Conservation (phyloP, 495 filamentous ascomycete genomes). For the Aspergillus coremiiformis region DNA sequence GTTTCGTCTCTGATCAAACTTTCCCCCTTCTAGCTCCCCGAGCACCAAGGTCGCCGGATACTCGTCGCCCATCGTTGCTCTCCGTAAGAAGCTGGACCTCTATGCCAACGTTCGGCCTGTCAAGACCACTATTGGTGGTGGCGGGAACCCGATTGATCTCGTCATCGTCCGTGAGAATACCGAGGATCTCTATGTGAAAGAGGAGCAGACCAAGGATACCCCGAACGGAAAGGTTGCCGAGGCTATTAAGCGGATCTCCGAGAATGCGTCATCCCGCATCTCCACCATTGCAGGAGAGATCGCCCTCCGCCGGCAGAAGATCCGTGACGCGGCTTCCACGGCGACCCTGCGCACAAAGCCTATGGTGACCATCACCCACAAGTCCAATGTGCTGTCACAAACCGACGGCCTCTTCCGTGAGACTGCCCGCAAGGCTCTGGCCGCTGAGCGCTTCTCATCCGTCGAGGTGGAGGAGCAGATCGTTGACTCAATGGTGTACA, state of each 20-base stretch:
- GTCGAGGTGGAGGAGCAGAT: constrained; percentile 92
- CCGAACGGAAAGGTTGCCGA: constrained; percentile 79
- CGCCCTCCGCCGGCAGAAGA: constrained; percentile 74
- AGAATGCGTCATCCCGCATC: constrained; percentile 74
- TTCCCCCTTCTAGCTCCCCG: constrained; percentile 52
- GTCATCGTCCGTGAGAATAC: constrained; percentile 99
- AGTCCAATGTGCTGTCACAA: constrained; percentile 93
- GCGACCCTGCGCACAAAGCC: constrained; percentile 55
- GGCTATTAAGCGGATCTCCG: constrained; percentile 93
- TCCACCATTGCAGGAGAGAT: constrained; percentile 92
- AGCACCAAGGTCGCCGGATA: constrained; percentile 85
- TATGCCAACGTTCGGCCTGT: constrained; percentile 98
- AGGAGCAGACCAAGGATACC: constrained; percentile 73
- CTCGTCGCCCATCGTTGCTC: constrained; percentile 92
- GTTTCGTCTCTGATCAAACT: constrained; percentile 2
- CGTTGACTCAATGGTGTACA: constrained; percentile 98
- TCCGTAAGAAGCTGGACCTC: constrained; percentile 89
- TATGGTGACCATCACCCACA: constrained; percentile 94
- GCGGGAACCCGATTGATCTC: constrained; percentile 70
- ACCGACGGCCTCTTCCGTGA: constrained; percentile 94
- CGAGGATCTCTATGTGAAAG: constrained; percentile 97
- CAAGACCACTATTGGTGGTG: constrained; percentile 60
- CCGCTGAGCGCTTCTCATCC: constrained; percentile 48
- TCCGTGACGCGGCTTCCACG: constrained; percentile 48
- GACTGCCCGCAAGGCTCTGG: constrained; percentile 64